Evolutionary conservation across 1,139 yeast genomes (phyloP).

Genomic region (Suhomyces chickasaworum): DNA sequence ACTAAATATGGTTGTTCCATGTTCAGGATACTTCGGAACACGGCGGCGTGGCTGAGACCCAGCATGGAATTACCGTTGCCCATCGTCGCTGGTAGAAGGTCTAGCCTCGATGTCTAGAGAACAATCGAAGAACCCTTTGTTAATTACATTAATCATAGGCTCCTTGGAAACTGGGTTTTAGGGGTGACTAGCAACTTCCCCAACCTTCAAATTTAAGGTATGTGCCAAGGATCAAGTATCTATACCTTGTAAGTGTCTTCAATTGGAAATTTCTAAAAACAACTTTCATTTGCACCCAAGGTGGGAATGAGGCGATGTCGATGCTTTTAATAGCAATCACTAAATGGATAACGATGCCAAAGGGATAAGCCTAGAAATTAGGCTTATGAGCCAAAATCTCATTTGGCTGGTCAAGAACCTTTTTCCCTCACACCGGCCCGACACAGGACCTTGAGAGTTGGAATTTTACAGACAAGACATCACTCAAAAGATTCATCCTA

Average conservation of each 20-base stretch:
- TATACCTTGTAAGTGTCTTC: too few species aligned
- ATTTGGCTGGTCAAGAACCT: not conserved
- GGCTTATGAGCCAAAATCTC: not conserved
- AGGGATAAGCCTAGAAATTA: not conserved
- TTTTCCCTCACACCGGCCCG: not conserved
- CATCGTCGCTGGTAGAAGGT: not conserved
- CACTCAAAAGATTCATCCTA: too few species aligned
- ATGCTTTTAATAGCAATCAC: not conserved
- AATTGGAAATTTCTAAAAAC: not conserved
- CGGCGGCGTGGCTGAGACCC: not conserved
- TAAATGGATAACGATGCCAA: not conserved
- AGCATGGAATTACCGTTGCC: not conserved
- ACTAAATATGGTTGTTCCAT: not conserved
- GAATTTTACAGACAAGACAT: too few species aligned
- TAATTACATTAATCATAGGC: too few species aligned
- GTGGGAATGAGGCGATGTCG: not conserved
- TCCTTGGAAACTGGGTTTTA: too few species aligned
- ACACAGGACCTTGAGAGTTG: too few species aligned
- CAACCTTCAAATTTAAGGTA: too few species aligned
- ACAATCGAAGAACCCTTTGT: too few species aligned
- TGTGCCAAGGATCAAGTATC: too few species aligned
- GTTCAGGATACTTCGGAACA: not conserved
- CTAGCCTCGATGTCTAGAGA: too few species aligned
- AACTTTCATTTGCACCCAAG: not conserved
- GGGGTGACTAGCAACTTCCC: too few species aligned